Base-by-base conservation (phyloP, 495 filamentous ascomycete species). In the Usnea hakonensis region DNA sequence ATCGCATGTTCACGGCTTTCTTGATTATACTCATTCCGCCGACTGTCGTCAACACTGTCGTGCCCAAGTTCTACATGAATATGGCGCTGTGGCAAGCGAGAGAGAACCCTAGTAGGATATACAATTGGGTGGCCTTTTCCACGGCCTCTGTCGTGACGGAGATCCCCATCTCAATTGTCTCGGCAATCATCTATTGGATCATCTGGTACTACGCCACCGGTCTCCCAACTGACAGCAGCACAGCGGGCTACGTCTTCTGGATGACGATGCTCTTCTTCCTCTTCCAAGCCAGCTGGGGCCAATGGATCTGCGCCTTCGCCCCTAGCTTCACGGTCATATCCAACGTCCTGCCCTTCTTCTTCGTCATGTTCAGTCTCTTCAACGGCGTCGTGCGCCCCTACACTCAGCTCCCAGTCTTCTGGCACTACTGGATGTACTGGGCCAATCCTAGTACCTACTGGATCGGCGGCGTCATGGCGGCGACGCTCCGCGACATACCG, bases 231-330 rank as follows among this genome's bases (percentile, higher is more conserved):
- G 83, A 87, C 60, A 79, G 81, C 11, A 76, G 80, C 4, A 79
- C 79, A 0, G 83, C 90, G 0, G 90, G 92, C 48, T 95, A 95
- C 70, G 85, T 89, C 50, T 96, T 88, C 78, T 74, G 95, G 23
- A 90, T 95, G 85, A 84, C 83, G 1, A 75, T 95, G 67, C 79
- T 94, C 0, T 92, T 93, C 76, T 90, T 86, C 80, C 74, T 93
- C 35, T 93, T 93, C 79, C 79, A 84, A 65, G 79, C 82, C 8
- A 85, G 80, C 62, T 91, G 88, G 87, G 89, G 90, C 30, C 90
- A 94, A 68, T 91, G 87, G 86, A 90, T 92, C 65, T 87, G 85
- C 68, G 87, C 90, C 6, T 89, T 90, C 74, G 87, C 90, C 0
- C 89, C 89, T 1, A 84, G 77, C 9, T 90, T 91, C 76, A 89